A percentile compares a stretch with the other conserved stretches of the same genome.
Evolutionary conservation across 345 rosid genomes (phyloP).

Genomic region (Hirschfeldia incana): DNA sequence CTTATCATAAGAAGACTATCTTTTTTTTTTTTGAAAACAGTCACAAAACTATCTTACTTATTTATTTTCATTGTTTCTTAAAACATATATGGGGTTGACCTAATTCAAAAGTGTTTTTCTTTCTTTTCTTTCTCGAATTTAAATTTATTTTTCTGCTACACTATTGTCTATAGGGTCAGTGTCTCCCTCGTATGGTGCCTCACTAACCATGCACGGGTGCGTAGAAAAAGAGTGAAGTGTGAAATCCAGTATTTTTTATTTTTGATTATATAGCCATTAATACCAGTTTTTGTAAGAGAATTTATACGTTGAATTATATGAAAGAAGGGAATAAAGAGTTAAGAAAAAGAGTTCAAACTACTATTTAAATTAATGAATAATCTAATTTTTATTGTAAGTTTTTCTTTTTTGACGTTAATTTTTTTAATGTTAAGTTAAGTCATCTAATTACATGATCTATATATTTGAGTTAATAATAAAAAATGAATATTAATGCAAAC

Average conservation of each 20-base stretch:
- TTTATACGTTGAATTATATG: background rate
- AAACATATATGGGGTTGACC: constrained; percentile 12
- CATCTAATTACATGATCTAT: background rate
- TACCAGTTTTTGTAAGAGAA: background rate
- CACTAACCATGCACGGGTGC: background rate
- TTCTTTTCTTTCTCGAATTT: background rate
- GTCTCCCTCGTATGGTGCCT: constrained; percentile 9
- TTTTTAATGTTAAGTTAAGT: background rate
- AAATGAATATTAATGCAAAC: background rate
- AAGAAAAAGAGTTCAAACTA: background rate
- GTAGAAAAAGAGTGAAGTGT: background rate
- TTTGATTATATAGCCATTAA: background rate
- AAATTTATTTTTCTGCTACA: background rate
- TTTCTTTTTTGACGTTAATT: too few relatives aligned
- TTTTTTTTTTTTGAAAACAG: too few relatives aligned
- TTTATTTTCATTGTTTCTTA: background rate
- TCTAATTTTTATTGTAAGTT: background rate
- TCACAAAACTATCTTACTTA: background rate
- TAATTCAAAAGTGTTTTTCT: background rate
- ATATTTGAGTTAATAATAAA: background rate
- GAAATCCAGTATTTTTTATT: background rate
- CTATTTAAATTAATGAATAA: background rate
- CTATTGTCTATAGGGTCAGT: background rate
- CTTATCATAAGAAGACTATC: too few relatives aligned
- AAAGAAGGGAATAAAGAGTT: background rate